These are phyloP conservation scores for Porphyrellus cyaneotinctus DNA, from an alignment of 768 basidiomycete species.

Conservation along the genomic window DNA sequence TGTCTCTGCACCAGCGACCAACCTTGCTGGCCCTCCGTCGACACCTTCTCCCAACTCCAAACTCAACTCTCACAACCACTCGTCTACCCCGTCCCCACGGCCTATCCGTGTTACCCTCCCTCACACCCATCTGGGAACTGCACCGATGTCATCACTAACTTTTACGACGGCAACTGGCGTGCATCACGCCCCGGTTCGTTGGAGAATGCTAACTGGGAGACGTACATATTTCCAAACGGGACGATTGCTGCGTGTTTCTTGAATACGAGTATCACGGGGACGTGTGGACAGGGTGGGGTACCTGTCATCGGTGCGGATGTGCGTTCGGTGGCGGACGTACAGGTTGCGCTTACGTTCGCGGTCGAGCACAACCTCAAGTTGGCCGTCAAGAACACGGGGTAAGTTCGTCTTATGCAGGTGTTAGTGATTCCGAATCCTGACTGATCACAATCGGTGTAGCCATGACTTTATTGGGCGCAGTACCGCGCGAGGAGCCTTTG, in stretches of 20 bases:
- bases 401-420: not conserved
- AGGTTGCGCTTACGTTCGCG: constrained; percentile 22
- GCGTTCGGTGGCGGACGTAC: constrained; percentile 17
- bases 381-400: constrained; percentile 25
- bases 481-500: constrained; percentile 33
- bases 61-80: constrained; percentile 42
- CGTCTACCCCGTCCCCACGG: constrained; percentile 38
- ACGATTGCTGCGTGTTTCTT: constrained; percentile 39
- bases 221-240: constrained; percentile 37
- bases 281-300: constrained; percentile 22
- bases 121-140: constrained; percentile 38
- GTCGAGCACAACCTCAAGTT: constrained; percentile 13
- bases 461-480: constrained; percentile 41
- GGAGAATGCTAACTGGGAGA: constrained; percentile 34
- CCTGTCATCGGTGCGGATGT: constrained; percentile 21
- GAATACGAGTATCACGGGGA: constrained; percentile 27
- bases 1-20: constrained; percentile 38
- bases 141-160: constrained; percentile 26
- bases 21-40: constrained; percentile 41
- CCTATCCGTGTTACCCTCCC: constrained; percentile 39
- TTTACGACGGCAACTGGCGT: constrained; percentile 37
- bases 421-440: not conserved
- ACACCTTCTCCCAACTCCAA: constrained; percentile 32
- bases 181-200: constrained; percentile 39
- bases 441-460: constrained; percentile 5